A percentile compares a stretch with the other conserved stretches of the same genome.
Evolutionary conservation across 2,329 filamentous ascomycete species (phyloP).

Genomic region (Lecanoromycetidae sp.): DNA sequence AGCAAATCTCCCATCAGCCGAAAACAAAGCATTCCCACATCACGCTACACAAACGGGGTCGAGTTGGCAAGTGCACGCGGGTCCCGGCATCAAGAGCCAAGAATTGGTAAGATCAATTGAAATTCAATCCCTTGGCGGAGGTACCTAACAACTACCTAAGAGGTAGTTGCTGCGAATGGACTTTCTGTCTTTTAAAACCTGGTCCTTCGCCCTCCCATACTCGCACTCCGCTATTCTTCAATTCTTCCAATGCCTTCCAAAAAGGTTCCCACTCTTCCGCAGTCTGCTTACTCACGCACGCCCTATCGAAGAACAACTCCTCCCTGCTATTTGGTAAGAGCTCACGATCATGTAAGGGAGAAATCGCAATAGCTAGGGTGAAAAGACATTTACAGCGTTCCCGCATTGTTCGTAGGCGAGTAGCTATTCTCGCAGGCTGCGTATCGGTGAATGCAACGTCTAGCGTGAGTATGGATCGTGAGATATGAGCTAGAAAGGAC

Average conservation of each 20-base stretch:
- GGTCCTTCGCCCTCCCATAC: constrained; percentile 15
- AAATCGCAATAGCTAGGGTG: constrained; percentile 14
- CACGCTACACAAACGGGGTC: too few species aligned
- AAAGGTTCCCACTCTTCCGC: constrained; percentile 11
- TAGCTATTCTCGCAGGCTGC: constrained; percentile 5
- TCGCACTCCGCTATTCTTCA: constrained; percentile 9
- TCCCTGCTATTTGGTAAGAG: background rate
- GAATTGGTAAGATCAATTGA: too few species aligned
- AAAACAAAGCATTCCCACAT: too few species aligned
- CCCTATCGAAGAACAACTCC: constrained; percentile 4
- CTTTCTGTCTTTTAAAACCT: constrained; percentile 9
- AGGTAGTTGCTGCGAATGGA: too few species aligned
- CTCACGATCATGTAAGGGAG: constrained; percentile 14
- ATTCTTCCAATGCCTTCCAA: constrained; percentile 11
- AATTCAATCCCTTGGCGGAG: too few species aligned
- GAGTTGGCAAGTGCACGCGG: too few species aligned
- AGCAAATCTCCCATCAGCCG: too few species aligned
- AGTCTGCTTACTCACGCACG: background rate
- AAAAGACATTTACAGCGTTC: constrained; percentile 13
- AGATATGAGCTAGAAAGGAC: constrained; percentile 7
- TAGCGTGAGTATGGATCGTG: constrained; percentile 9
- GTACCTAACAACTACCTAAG: too few species aligned
- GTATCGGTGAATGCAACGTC: constrained; percentile 16
- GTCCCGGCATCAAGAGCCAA: too few species aligned
- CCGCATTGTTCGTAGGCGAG: constrained; percentile 7